phyloP scores from a whole-genome alignment of 2,329 filamentous ascomycete species.

The Penicillium occitanis region DNA sequence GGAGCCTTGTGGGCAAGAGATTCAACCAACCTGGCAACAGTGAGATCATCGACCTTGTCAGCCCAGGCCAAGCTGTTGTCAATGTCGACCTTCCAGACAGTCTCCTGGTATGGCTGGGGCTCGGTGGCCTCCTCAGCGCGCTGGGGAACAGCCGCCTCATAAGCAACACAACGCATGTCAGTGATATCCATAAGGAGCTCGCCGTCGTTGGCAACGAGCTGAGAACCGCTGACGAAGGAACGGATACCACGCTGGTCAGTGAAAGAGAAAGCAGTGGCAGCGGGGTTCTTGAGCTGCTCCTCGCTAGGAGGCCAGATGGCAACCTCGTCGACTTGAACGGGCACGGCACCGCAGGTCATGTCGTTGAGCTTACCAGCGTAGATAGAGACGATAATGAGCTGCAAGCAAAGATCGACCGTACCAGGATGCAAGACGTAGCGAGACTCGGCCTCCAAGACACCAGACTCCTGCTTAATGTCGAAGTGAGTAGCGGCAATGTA shows the following conservation, averaged over 20 bases:
- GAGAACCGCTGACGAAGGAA: slow-evolving; percentile 17
- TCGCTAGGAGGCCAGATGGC: slow-evolving; percentile 17
- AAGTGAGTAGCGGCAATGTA: slow-evolving; percentile 5
- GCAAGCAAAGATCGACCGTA: slow-evolving; percentile 25
- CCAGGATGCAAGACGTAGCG: slow-evolving; percentile 14
- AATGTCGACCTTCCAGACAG: slow-evolving; percentile 25
- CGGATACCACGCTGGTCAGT: slow-evolving; percentile 16
- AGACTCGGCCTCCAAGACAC: slow-evolving; percentile 19
- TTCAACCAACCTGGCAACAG: background rate
- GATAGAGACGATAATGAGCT: slow-evolving; percentile 25
- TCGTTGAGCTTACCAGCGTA: slow-evolving; percentile 21
- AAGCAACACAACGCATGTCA: slow-evolving; percentile 22
- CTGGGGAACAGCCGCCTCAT: slow-evolving; percentile 24
- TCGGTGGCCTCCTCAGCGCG: background rate
- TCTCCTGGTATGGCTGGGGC: slow-evolving; percentile 21
- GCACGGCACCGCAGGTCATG: slow-evolving; percentile 24
- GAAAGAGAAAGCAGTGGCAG: slow-evolving; percentile 15
- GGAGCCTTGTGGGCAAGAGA: slow-evolving; percentile 9
- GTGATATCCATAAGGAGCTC: slow-evolving; percentile 23
- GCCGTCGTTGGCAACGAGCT: slow-evolving; percentile 18
- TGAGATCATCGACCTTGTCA: background rate
- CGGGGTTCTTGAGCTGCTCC: background rate
- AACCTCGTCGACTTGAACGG: slow-evolving; percentile 24
- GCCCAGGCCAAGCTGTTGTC: slow-evolving; percentile 7
- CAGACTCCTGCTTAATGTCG: slow-evolving; percentile 7